Evolutionary conservation across 345 rosid species (phyloP), one percentile per base, ranked within the genome.

Genomic region (Lenwebbia sp.): DNA sequence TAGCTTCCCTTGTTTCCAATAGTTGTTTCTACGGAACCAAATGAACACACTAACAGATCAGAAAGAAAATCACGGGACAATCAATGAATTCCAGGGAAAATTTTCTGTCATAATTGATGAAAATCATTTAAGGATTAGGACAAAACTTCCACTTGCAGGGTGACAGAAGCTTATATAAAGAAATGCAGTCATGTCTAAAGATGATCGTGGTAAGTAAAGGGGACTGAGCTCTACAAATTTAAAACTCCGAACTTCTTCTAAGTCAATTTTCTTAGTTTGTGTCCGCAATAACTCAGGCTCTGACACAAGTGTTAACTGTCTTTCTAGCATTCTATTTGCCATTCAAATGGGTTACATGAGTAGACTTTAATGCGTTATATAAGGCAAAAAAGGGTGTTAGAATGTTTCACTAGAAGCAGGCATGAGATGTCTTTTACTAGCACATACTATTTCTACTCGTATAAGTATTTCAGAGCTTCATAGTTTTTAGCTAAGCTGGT

Each of bases 1-100:
- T 90, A 82, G 96, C 96, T 92, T 97, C 99, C 92, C 94, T 97
- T 28, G 94, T 94, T 92, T 97, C 99, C 86, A 97, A 89, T 89
- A 97, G 87, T 88, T 95, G 98, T 88, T 89, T 94, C 99, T 97
- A 86, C 60, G 87, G 85, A 81, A 58, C 86, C 49, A 30, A 40
- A 60, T 53, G 82, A 50, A 28, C 57, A 47, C 57, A 75, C 25
- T 37, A 84, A 17, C 75, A 85, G 51, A 17, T 53, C 49, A 85
- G 44, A 85, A 47, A 60, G 44, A 25, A 40, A 22, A 25, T 21
- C 55, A 52, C 26, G 37, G 49, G 6, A 54, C 37, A 25, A 70
- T 30, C n/a, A 62, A 28, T 26, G 5, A 82, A 60, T 65, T 41
- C 65, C 83, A 33, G 76, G 57, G 17, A 50, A 49, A 62, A 76